Percentiles rank a stretch among this genome's conserved stretches.
These are phyloP conservation scores for Salix dunnii DNA, from an alignment of 345 rosid species.

Conservation along the genomic window DNA sequence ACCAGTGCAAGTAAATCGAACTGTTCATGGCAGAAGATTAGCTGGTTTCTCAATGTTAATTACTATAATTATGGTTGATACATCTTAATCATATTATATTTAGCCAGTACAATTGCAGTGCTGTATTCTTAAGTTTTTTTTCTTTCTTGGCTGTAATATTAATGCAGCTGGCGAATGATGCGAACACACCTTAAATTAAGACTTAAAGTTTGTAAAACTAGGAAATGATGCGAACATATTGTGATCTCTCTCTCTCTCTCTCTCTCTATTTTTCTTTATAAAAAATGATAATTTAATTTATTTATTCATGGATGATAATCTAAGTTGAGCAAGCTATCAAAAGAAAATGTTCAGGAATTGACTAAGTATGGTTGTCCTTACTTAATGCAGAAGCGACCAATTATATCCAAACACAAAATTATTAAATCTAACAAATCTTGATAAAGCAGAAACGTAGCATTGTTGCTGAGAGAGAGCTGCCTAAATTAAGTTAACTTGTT, in stretches of 20 bases:
- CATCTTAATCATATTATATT: neutral
- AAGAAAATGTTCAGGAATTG: too few relatives aligned
- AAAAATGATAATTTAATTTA: too few relatives aligned
- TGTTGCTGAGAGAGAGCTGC: neutral
- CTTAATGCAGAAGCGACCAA: neutral
- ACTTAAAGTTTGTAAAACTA: neutral
- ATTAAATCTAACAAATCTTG: neutral
- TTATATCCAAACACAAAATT: neutral
- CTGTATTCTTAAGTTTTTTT: neutral
- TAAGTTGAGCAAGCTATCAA: neutral
- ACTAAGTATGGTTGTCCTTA: neutral
- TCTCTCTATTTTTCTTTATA: too few relatives aligned
- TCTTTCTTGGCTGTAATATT: neutral
- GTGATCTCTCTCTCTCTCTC: too few relatives aligned
- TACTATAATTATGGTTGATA: neutral
- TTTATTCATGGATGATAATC: too few relatives aligned
- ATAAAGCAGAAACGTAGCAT: neutral
- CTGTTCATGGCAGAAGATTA: neutral
- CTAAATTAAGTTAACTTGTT: neutral
- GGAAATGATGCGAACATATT: neutral
- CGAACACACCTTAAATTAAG: neutral
- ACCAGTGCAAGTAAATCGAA: constrained; percentile 1
- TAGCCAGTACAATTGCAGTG: neutral
- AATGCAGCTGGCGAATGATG: neutral
- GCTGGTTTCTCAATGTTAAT: too few relatives aligned